Base-by-base conservation (phyloP, 768 basidiomycete genomes). In the Tricholoma flavovirens region DNA sequence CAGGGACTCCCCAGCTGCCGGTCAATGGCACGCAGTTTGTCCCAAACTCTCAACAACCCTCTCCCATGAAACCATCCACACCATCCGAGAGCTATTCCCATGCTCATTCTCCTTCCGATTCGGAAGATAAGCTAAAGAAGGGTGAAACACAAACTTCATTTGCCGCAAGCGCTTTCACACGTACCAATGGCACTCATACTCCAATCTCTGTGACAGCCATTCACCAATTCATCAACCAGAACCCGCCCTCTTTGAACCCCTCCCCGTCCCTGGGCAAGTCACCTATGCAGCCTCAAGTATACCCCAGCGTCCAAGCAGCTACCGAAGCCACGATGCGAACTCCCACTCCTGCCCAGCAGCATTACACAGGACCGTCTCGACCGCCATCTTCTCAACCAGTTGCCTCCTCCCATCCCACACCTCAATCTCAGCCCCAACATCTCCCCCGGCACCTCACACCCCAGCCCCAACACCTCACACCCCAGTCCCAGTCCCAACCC, bases 261-360 rank as follows among this genome's bases (percentile, higher is more conserved):
- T 43, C 69, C 15, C 63, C 72, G 11, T 50, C 61, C 15, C 54
- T 62, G 60, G 56, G 24, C 17, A 61, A 63, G 45, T 60, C 68
- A 4, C 62, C 65, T n/a, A 64, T 71, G 59, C 80, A 77, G 58
- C 70, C 73, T 7, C 71, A 71, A 49, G 66, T 70, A 17, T 73
- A 76, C 54, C 64, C 71, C 4, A 73, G 53, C 30, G 60, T 72
- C 14, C 74, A 74, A 54, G 70, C 71, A 0, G 66, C 70, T 5
- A 69, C 67, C 36, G 72, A 69, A 32, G 67, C 66, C 21, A 60
- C 64, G 4, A 72, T 72, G 57, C 69, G 72, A 32, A 64, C 70
- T 1, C 61, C 73, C 6, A 76, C 75, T 10, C 72, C 75, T 30
- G 67, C 69, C 9, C 73, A 72, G 57, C 62, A 62, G 38, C 57